Evolutionary conservation across 352 stramenopile genomes (phyloP).

Genomic region (Pythium monospermum): DNA sequence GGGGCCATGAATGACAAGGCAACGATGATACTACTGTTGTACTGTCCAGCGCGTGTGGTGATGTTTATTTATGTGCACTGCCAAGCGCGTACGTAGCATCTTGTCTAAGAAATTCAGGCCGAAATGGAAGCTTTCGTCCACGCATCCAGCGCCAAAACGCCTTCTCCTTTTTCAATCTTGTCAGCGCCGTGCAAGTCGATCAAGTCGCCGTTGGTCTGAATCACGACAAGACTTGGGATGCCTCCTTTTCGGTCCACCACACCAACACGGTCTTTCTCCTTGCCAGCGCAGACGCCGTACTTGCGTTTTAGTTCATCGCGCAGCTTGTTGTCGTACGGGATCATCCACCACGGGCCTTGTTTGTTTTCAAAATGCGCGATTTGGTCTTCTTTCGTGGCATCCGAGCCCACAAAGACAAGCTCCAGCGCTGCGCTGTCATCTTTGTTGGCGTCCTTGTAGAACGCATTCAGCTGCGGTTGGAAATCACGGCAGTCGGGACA

Average conservation of each 20-base stretch:
- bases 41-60: too few relatives aligned
- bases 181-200: constrained; percentile 62
- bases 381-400: constrained; percentile 53
- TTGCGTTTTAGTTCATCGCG: constrained; percentile 75
- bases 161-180: constrained; percentile 54
- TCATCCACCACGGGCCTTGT: constrained; percentile 71
- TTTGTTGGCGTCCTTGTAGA: constrained; percentile 51
- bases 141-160: constrained; percentile 32
- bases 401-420: constrained; percentile 77
- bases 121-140: constrained; percentile 31
- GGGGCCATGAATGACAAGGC: too few relatives aligned
- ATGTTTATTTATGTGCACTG: too few relatives aligned
- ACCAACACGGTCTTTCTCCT: constrained; percentile 49
- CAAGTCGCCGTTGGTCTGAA: constrained; percentile 51
- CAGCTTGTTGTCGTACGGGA: constrained; percentile 57
- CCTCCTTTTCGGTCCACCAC: constrained; percentile 59
- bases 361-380: constrained; percentile 61
- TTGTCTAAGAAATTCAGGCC: too few relatives aligned
- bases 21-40: too few relatives aligned
- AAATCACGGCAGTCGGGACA: constrained; percentile 80
- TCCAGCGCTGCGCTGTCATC: constrained; percentile 41
- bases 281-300: constrained; percentile 69
- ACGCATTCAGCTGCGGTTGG: constrained; percentile 68
- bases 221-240: constrained; percentile 74
- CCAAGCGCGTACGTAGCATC: too few relatives aligned